These are phyloP conservation scores for Globisporangium ultimum DNA, from an alignment of 352 stramenopile genomes.

Conservation along the genomic window DNA sequence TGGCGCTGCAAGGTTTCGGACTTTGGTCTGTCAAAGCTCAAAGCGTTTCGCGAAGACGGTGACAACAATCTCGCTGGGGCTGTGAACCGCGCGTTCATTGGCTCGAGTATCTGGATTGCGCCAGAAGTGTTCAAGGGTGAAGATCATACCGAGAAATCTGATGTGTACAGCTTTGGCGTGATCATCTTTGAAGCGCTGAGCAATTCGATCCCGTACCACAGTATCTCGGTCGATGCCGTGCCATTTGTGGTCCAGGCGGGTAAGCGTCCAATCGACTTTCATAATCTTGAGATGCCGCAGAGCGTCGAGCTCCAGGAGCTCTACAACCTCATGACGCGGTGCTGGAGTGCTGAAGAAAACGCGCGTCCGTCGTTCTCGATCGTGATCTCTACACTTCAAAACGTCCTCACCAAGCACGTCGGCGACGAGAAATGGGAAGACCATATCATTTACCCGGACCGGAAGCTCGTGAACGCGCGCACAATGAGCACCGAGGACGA, in stretches of 20 bases:
- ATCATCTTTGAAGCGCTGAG: constrained; percentile 77
- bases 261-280: constrained; percentile 78
- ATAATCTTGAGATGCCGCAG: constrained; percentile 43
- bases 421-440: constrained; percentile 82
- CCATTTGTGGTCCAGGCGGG: constrained; percentile 76
- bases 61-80: constrained; percentile 21
- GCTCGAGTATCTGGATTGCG: constrained; percentile 89
- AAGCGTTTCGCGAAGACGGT: constrained; percentile 67
- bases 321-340: constrained; percentile 66
- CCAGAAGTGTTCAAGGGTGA: constrained; percentile 88
- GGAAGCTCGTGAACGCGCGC: constrained; percentile 61
- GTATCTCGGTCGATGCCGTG: constrained; percentile 78
- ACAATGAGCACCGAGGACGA: constrained; percentile 50
- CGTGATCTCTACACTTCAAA: constrained; percentile 76
- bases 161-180: constrained; percentile 88
- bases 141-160: constrained; percentile 83
- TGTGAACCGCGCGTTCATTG: constrained; percentile 60
- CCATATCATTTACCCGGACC: constrained; percentile 78
- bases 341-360: constrained; percentile 70
- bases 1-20: constrained; percentile 90
- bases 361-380: constrained; percentile 77
- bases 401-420: constrained; percentile 62
- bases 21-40: constrained; percentile 86
- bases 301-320: constrained; percentile 62
- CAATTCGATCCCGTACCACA: constrained; percentile 63